Evolutionary conservation across 164 flowering plant species (phyloP), one percentile per base, ranked within the genome.

Genomic region (Dillenia turbinata): DNA sequence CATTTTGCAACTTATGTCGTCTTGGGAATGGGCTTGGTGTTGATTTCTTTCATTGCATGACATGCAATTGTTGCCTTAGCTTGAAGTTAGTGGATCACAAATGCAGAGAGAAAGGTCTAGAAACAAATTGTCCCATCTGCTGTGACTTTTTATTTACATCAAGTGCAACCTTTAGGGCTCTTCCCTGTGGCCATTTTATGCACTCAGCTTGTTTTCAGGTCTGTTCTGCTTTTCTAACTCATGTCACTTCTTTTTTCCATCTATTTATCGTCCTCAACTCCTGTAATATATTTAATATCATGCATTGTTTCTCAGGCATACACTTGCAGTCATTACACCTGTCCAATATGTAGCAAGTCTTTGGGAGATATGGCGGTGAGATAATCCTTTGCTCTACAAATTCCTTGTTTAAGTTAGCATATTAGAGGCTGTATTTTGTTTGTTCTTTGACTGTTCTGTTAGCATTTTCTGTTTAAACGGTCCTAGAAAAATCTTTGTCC

Each of bases 161-260:
- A 69, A 89, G 89, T 78, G 86, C 81, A 33, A 54, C 82, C 22
- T 90, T 93, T 54, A 77, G 83, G 79, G 88, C 87, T 56, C 90
- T 93, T 62, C 97, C 96, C 56, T 93, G 98, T 79, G 98, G 97
- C 61, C 97, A 93, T 73, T 93, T 82, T 75, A 90, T 89, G 96
- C 97, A 93, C 75, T 87, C 97, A 33, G 85, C 88, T 67, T 93
- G 98, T 72, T 93, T 90, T 71, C 92, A 82, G 96, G 96, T 88
- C 47, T 54, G 49, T 48, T 15, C 17, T 40, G 15, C 44, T 10
- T 52, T 46, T 2, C 47, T 19, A 6, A 59, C 49, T 61, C 46
- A 33, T 1, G 13, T 56, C 59, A 16, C n/a, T 45, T 55, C 12
- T 64, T 14, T 40, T 57, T 64, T 46, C 7, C 26, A 49, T 47